Evolutionary conservation across 768 basidiomycete species (phyloP).

Genomic region (Mycena capillaripes): DNA sequence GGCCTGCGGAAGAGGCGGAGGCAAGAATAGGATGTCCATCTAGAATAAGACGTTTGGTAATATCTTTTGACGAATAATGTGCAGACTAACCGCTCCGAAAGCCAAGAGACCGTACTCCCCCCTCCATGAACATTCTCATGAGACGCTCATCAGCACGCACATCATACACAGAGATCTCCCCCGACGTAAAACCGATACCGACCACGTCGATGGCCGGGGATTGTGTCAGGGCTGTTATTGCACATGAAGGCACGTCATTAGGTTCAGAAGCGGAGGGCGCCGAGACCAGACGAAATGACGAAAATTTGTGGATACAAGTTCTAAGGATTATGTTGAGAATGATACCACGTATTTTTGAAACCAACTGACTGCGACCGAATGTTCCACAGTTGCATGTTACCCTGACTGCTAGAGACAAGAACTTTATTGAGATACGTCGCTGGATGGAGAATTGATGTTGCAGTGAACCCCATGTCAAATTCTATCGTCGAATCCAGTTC

Average conservation of each 20-base stretch:
- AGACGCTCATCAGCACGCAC: conserved; percentile 91
- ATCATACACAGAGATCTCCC: conserved; percentile 91
- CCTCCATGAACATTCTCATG: conserved; percentile 92
- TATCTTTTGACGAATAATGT: not conserved
- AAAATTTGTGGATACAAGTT: conserved; percentile 86
- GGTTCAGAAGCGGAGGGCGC: conserved; percentile 47
- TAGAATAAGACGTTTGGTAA: conserved; percentile 45
- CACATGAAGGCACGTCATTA: conserved; percentile 46
- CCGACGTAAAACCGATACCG: conserved; percentile 91
- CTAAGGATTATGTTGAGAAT: conserved; percentile 53
- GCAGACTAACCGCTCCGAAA: conserved; percentile 86
- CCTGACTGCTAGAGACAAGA: conserved; percentile 85
- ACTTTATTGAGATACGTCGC: conserved; percentile 98
- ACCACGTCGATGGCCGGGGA: conserved; percentile 97
- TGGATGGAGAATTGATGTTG: conserved; percentile 90
- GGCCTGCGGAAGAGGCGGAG: conserved; percentile 87
- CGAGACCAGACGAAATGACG: conserved; percentile 65
- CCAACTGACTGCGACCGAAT: conserved; percentile 79
- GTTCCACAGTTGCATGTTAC: conserved; percentile 94
- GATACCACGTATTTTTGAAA: not conserved
- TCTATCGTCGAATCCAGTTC: conserved; percentile 77
- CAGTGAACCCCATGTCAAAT: conserved; percentile 89
- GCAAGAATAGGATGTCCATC: conserved; percentile 93
- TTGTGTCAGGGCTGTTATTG: conserved; percentile 87
- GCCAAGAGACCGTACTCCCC: conserved; percentile 78